These are phyloP conservation scores for Yamadazyma philogaea DNA, from an alignment of 805 yeast species.

Conservation along the genomic window DNA sequence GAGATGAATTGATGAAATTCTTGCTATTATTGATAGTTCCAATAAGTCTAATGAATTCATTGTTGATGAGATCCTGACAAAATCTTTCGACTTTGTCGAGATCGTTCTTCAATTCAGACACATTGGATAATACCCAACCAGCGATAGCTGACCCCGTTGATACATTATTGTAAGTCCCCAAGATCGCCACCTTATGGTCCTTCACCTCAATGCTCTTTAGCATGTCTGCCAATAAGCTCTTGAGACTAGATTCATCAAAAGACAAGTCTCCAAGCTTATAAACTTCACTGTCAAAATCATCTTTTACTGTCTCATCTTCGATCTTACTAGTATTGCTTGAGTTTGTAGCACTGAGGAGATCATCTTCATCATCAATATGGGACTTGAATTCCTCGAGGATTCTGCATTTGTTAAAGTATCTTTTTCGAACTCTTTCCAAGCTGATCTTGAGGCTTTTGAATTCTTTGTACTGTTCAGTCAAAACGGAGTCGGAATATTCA, in stretches of 20 bases:
- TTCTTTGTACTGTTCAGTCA: slow-evolving; percentile 48
- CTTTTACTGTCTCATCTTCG: slow-evolving; percentile 20
- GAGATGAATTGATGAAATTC: slow-evolving; percentile 69
- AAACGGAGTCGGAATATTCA: slow-evolving; percentile 53
- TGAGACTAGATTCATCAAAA: slow-evolving; percentile 29
- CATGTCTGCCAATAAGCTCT: slow-evolving; percentile 33
- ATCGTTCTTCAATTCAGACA: slow-evolving; percentile 41
- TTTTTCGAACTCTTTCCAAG: slow-evolving; percentile 59
- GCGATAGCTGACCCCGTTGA: slow-evolving; percentile 61
- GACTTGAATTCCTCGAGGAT: slow-evolving; percentile 62
- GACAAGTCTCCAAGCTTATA: slow-evolving; percentile 33
- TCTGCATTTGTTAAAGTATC: slow-evolving; percentile 76
- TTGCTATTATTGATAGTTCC: slow-evolving; percentile 54
- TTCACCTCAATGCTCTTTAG: slow-evolving; percentile 45
- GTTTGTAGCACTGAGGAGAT: slow-evolving; percentile 17
- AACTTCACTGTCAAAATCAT: slow-evolving; percentile 17
- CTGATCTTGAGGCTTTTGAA: slow-evolving; percentile 46
- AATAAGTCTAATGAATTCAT: slow-evolving; percentile 61
- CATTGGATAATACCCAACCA: slow-evolving; percentile 52
- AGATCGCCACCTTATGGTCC: slow-evolving; percentile 60
- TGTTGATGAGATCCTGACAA: slow-evolving; percentile 67
- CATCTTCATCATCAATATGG: slow-evolving; percentile 44
- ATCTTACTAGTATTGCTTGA: not conserved
- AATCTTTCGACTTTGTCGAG: slow-evolving; percentile 62
- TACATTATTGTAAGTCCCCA: slow-evolving; percentile 64